Evolutionary conservation across 176 grass and related monocot genomes (phyloP).

Genomic region (maize (Zea mays)): Zm-B73-REFERENCE-NAM-5.0 NC_050098.1:149663501-149664000

Average conservation of each 20-base stretch:
- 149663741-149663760: constrained; percentile 5
- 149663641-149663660: constrained; percentile 17
- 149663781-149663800: neutral
- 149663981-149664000: neutral
- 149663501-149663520: neutral
- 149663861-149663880: constrained; percentile 15
- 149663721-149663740: neutral
- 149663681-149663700: neutral
- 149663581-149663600: neutral
- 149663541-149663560: neutral
- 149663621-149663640: constrained; percentile 5
- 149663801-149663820: neutral
- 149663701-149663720: neutral
- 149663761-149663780: neutral
- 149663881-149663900: constrained; percentile 2
- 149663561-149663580: neutral
- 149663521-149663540: neutral
- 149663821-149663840: constrained; percentile 25
- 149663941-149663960: neutral
- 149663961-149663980: neutral
- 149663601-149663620: neutral
- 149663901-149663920: neutral
- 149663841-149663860: neutral
- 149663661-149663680: constrained; percentile 6
- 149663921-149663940: constrained; percentile 2